These are phyloP conservation scores for Auricularia sp. DNA, from an alignment of 768 basidiomycete genomes.

Conservation along the genomic window DNA sequence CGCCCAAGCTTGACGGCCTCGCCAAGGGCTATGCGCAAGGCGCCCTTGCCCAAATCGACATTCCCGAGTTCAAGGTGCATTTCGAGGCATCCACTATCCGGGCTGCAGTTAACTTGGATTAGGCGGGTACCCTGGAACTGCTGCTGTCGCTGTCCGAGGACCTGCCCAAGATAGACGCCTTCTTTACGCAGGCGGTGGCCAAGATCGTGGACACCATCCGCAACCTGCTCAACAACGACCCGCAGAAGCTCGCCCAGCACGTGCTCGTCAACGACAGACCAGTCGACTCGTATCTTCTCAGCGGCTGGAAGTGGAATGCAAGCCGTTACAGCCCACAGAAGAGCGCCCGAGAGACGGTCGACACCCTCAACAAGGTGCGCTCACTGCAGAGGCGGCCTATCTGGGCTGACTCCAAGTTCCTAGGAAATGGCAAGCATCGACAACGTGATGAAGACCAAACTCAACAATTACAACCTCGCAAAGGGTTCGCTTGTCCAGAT, in stretches of 20 bases:
- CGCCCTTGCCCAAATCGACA: constrained; percentile 52
- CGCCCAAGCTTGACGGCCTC: constrained; percentile 42
- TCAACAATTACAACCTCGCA: constrained; percentile 84
- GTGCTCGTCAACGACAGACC: constrained; percentile 68
- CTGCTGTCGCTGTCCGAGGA: constrained; percentile 85
- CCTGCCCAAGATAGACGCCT: constrained; percentile 81
- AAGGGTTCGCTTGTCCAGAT: constrained; percentile 87
- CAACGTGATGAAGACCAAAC: constrained; percentile 83
- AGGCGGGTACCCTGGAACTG: constrained; percentile 49
- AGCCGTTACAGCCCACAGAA: constrained; percentile 80
- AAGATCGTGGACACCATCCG: constrained; percentile 92
- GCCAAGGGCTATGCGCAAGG: constrained; percentile 38
- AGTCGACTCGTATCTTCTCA: constrained; percentile 71
- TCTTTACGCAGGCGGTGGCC: constrained; percentile 79
- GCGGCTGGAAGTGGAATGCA: constrained; percentile 87
- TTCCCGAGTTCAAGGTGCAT: constrained; percentile 85
- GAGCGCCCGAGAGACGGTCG: constrained; percentile 74
- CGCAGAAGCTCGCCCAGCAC: constrained; percentile 62
- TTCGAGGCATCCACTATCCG: background rate
- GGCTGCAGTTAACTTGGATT: too few relatives aligned
- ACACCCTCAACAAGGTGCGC: constrained; percentile 72
- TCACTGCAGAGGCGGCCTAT: background rate
- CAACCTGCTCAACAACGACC: constrained; percentile 81
- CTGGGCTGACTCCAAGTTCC: background rate
- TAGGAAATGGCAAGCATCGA: constrained; percentile 95